These are phyloP conservation scores for Verbena officinalis DNA, from an alignment of 257 asterid species.

Conservation along the genomic window DNA sequence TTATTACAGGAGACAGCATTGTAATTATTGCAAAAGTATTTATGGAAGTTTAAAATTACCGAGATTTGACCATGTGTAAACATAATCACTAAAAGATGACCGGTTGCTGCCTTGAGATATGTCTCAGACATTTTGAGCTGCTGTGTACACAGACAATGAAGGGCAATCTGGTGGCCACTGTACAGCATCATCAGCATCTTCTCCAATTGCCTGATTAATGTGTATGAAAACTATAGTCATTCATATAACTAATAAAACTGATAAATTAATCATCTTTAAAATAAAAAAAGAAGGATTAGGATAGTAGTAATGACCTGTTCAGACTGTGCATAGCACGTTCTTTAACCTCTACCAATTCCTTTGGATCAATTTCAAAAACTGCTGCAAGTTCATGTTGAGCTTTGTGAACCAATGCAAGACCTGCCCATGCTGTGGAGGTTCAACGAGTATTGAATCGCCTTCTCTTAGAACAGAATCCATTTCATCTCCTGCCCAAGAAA, in stretches of 20 bases:
- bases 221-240: constrained; percentile 14
- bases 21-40: background rate
- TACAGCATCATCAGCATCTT: constrained; percentile 91
- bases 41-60: constrained; percentile 53
- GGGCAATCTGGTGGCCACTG: constrained; percentile 99
- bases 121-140: constrained; percentile 76
- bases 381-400: constrained; percentile 97
- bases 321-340: constrained; percentile 83
- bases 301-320: no score
- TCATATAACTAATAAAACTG: background rate
- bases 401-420: constrained; percentile 92
- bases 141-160: constrained; percentile 84
- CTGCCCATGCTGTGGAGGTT: constrained; percentile 92
- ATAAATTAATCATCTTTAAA: background rate
- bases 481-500: constrained; percentile 96
- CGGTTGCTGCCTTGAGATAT: constrained; percentile 84
- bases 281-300: no score
- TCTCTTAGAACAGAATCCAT: constrained; percentile 95
- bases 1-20: no score
- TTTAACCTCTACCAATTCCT: constrained; percentile 75
- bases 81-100: constrained; percentile 70
- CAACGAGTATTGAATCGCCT: constrained; percentile 76
- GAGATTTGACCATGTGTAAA: constrained; percentile 93
- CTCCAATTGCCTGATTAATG: constrained; percentile 75
- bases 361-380: constrained; percentile 74